Percentiles rank a stretch among this genome's conserved stretches.
phyloP scores from a whole-genome alignment of 768 basidiomycete species.

The Russula lepida region DNA sequence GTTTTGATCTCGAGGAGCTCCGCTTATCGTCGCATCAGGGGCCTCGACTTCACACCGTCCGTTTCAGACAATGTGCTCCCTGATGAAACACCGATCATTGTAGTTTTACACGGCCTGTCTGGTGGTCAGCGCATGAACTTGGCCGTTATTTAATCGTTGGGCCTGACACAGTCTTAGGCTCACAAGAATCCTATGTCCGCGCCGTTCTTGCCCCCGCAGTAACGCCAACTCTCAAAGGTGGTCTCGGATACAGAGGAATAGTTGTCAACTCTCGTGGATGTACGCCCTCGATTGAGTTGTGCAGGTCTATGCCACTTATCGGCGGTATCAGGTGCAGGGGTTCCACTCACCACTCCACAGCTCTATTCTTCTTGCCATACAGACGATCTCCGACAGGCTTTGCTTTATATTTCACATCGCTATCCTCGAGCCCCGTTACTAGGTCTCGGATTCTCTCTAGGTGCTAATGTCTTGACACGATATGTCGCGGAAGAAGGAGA shows the following conservation, averaged over 20 bases:
- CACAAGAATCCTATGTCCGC: slow-evolving; percentile 85
- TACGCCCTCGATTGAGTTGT: slow-evolving; percentile 29
- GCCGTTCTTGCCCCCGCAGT: slow-evolving; percentile 71
- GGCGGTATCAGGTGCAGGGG: slow-evolving; percentile 2
- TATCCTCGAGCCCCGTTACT: slow-evolving; percentile 79
- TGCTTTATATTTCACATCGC: slow-evolving; percentile 60
- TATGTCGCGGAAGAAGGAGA: slow-evolving; percentile 82
- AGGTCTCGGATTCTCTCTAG: slow-evolving; percentile 89
- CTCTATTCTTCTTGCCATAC: slow-evolving; percentile 87
- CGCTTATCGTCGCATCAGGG: slow-evolving; percentile 32
- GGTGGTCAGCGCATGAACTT: slow-evolving; percentile 31
- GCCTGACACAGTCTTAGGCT: slow-evolving; percentile 40
- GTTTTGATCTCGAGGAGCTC: background rate
- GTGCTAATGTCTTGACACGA: slow-evolving; percentile 83
- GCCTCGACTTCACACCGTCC: slow-evolving; percentile 56
- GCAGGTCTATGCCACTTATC: background rate
- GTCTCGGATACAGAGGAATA: slow-evolving; percentile 81
- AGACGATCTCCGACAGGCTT: slow-evolving; percentile 75
- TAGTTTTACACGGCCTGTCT: slow-evolving; percentile 44
- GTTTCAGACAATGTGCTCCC: slow-evolving; percentile 23
- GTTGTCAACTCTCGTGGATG: slow-evolving; percentile 93
- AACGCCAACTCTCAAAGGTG: slow-evolving; percentile 63
- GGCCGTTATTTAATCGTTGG: background rate
- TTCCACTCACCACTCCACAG: slow-evolving; percentile 30
- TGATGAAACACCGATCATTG: slow-evolving; percentile 44